A percentile compares a stretch with the other conserved stretches of the same genome.
Conservation (phyloP, 805 yeast genomes). For the Kodamaea restingae region DNA sequence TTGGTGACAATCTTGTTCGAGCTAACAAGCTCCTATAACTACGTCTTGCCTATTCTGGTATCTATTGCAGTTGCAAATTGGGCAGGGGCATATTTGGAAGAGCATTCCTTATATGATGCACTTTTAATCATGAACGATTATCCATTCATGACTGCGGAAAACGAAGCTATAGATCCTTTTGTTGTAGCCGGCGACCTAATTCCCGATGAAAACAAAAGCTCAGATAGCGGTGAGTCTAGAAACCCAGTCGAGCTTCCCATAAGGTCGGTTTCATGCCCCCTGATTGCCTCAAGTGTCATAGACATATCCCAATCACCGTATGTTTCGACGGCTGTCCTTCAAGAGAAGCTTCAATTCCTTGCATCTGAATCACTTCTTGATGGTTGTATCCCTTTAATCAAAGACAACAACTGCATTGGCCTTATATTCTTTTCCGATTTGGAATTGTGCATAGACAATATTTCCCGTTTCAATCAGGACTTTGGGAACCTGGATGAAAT, state of each 20-base stretch:
- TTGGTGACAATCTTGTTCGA: slow-evolving; percentile 50
- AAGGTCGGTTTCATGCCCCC: background rate
- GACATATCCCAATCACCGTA: slow-evolving; percentile 36
- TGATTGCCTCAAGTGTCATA: slow-evolving; percentile 19
- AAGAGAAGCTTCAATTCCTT: slow-evolving; percentile 32
- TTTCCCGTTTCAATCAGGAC: slow-evolving; percentile 26
- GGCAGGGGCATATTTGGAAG: slow-evolving; percentile 51
- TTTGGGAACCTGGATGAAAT: slow-evolving; percentile 26
- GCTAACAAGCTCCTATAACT: slow-evolving; percentile 52
- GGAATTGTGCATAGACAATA: slow-evolving; percentile 47
- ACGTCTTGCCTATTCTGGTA: slow-evolving; percentile 54
- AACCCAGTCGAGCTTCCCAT: background rate
- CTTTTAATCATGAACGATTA: slow-evolving; percentile 45
- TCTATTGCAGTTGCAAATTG: slow-evolving; percentile 56
- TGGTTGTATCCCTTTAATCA: slow-evolving; percentile 50
- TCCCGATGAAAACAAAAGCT: background rate
- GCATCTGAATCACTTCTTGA: slow-evolving; percentile 44
- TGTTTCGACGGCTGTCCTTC: slow-evolving; percentile 28
- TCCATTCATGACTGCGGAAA: slow-evolving; percentile 48
- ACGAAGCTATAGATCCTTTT: slow-evolving; percentile 32
- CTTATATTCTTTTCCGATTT: slow-evolving; percentile 47
- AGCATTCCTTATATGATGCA: slow-evolving; percentile 47
- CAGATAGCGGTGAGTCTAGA: background rate
- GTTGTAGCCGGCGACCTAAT: slow-evolving; percentile 26
- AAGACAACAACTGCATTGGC: slow-evolving; percentile 37